phyloP scores from a whole-genome alignment of 2,329 filamentous ascomycete species.

The Colletotrichum eleusines region DNA sequence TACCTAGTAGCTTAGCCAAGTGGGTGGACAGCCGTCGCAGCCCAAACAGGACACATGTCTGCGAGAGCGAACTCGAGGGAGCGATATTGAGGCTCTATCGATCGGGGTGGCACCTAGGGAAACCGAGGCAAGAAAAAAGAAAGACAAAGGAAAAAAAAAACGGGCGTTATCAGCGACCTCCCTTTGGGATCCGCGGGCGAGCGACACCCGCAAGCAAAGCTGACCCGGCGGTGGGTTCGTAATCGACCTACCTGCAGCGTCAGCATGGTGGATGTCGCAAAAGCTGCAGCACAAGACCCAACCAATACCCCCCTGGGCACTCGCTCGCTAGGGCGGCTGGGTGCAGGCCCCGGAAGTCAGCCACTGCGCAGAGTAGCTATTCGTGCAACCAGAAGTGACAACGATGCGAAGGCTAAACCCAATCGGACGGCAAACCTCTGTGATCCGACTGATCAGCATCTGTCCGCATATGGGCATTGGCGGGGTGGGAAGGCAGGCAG shows the following conservation, averaged over 20 bases:
- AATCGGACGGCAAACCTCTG: constrained; percentile 23
- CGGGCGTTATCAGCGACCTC: constrained; percentile 9
- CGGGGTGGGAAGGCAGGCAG: constrained; percentile 15
- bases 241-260: constrained; percentile 33
- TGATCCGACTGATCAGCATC: constrained; percentile 33
- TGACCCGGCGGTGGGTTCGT: constrained; percentile 29
- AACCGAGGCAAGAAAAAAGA: not conserved
- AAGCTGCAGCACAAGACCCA: constrained; percentile 29
- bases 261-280: constrained; percentile 38
- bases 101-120: not conserved
- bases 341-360: constrained; percentile 33
- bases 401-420: constrained; percentile 21
- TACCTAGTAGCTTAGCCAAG: no score
- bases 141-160: not conserved
- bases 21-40: not conserved
- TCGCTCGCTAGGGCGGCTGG: constrained; percentile 28
- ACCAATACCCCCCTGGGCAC: not conserved
- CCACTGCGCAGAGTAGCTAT: not conserved
- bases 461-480: constrained; percentile 5
- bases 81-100: constrained; percentile 29
- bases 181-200: constrained; percentile 20
- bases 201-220: constrained; percentile 26
- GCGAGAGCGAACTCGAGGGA: not conserved
- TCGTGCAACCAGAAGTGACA: constrained; percentile 12
- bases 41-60: not conserved